Evolutionary conservation across 1,284 basidiomycete genomes (phyloP), one percentile per base, ranked within the genome.

Genomic region (Puccinia brachypodii): DNA sequence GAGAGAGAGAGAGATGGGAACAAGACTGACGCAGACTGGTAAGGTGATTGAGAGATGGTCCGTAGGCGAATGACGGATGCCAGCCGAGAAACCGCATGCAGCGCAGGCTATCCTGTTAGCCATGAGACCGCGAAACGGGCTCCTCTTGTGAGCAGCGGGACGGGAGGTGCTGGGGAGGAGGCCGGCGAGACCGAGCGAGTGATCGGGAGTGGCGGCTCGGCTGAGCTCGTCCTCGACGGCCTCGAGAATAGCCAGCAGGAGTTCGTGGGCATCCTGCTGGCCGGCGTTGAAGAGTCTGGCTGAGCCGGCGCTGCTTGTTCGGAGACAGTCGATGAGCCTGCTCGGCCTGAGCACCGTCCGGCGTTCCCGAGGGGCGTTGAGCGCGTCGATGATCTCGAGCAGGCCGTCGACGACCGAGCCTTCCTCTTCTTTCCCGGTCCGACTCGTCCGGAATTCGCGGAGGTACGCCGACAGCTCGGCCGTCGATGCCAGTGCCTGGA

Each of bases 261-360:
- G 89, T 85, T 97, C 95, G 85, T 97, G 95, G 1, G 95, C 95
- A 86, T 97, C 95, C 87, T 97, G 95, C 86, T 97, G 95, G 85
- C 96, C 93, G 19, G 93, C 90, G 0, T 93, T 94, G 82, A 90
- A 90, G 85, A 96, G 91, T 7, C 96, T 89, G 0, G 92, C 89
- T 82, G 89, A 90, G 0, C 14, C 89, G 88, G 28, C 88, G 82
- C 84, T 83, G 83, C 77, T 13, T 13, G 74, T 25, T 11, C 62
- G 53, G 22, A 76, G 53, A 83, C 76, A 36, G 82, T 83, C 33
- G 82, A 82, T 72, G 80, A 80, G 36, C 76, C 16, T 38, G 28
- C 50, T 47, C 38, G 44, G 9, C n/a, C n/a, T 22, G 22, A 86
- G 89, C 81, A 84, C 93, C 93, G 88, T 83, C 89, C 88, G 74